Percentiles rank a stretch among this genome's conserved stretches.
Evolutionary conservation across 2,329 filamentous ascomycete species (phyloP).

Genomic region (Phyllosticta citrichinensis): DNA sequence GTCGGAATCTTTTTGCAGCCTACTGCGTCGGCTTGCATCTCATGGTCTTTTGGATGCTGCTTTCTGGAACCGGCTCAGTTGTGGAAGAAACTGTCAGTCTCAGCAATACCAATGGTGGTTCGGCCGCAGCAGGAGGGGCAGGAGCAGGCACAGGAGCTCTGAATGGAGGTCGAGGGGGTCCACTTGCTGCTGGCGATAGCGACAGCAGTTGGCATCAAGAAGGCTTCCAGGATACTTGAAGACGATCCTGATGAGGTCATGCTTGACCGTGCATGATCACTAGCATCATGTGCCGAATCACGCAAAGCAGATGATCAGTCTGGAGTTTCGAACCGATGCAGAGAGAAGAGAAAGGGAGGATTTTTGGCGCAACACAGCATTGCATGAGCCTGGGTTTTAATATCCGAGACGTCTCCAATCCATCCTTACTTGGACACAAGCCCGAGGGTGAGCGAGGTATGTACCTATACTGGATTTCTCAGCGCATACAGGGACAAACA

Average conservation of each 20-base stretch:
- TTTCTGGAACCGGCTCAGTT: conserved; percentile 65
- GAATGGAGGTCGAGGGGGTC: conserved; percentile 14
- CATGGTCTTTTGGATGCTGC: conserved; percentile 77
- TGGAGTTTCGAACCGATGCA: not conserved
- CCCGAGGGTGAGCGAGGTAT: not conserved
- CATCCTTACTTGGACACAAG: not conserved
- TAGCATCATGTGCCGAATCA: not conserved
- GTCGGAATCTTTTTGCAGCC: conserved; percentile 83
- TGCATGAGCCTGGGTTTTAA: not conserved
- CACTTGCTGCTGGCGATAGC: conserved; percentile 16
- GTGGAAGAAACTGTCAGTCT: conserved; percentile 46
- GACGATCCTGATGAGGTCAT: not conserved
- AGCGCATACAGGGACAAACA: not conserved
- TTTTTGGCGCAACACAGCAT: not conserved
- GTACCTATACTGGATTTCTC: not conserved
- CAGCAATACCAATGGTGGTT: conserved; percentile 13
- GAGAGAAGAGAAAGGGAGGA: not conserved
- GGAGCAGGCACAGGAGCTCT: conserved; percentile 14
- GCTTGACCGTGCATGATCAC: not conserved
- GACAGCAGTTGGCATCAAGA: conserved; percentile 27
- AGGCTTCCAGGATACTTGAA: conserved; percentile 21
- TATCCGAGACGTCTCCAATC: not conserved
- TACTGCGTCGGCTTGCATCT: conserved; percentile 87
- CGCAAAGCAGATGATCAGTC: not conserved
- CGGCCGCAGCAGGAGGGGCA: conserved; percentile 19